These are phyloP conservation scores for Peronospora destructor DNA, from an alignment of 352 stramenopile genomes.

Conservation along the genomic window DNA sequence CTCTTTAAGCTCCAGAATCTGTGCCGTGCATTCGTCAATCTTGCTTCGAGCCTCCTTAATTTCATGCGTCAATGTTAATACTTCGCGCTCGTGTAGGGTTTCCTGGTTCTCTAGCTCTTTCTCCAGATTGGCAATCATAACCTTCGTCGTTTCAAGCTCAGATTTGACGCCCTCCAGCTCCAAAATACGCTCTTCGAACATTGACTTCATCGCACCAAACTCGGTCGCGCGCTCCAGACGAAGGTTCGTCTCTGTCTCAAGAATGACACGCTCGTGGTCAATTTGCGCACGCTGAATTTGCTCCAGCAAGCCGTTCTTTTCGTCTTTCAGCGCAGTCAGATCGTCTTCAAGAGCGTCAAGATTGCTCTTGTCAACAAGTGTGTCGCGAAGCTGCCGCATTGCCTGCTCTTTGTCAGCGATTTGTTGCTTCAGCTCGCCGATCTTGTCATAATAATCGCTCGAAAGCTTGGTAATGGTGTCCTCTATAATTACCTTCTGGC, in stretches of 20 bases:
- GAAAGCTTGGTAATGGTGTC: constrained; percentile 37
- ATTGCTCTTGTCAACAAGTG: constrained; percentile 44
- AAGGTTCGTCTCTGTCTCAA: constrained; percentile 34
- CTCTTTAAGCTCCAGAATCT: constrained; percentile 34
- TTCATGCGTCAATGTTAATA: constrained; percentile 34
- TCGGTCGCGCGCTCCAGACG: constrained; percentile 31
- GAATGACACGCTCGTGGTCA: constrained; percentile 28
- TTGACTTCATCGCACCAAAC: constrained; percentile 33
- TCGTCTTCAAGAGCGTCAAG: constrained; percentile 40
- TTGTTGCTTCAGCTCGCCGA: constrained; percentile 35
- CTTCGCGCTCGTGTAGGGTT: constrained; percentile 29
- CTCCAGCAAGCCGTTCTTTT: constrained; percentile 49
- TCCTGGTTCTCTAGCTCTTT: constrained; percentile 30
- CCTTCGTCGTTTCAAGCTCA: constrained; percentile 33
- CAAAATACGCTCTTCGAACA: constrained; percentile 33
- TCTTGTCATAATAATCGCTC: constrained; percentile 44
- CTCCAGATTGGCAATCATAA: constrained; percentile 34
- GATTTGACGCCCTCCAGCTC: constrained; percentile 38
- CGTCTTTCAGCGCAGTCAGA: constrained; percentile 32
- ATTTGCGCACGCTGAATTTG: constrained; percentile 33
- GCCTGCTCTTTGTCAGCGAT: constrained; percentile 43
- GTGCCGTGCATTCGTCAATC: constrained; percentile 29
- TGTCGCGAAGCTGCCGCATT: constrained; percentile 34
- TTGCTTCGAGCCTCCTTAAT: constrained; percentile 38
- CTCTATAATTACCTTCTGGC: constrained; percentile 32